These are phyloP conservation scores for Phytophthora megakarya DNA, from an alignment of 352 stramenopile species.

Conservation along the genomic window DNA sequence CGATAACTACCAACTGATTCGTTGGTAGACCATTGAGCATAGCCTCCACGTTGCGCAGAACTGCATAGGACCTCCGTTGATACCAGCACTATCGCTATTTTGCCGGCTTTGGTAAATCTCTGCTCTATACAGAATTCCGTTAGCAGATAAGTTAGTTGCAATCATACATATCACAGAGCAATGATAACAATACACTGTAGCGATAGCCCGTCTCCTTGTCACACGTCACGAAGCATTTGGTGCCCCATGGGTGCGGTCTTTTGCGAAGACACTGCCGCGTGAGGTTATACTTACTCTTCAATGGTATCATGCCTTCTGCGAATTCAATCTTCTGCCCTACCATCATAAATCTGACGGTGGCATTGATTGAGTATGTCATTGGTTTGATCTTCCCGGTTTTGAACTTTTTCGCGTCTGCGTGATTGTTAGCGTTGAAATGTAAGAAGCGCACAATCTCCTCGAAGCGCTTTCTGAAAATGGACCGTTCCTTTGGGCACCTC, in stretches of 20 bases:
- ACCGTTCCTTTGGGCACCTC: constrained; percentile 1
- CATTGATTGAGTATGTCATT: constrained; percentile 5
- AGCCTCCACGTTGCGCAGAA: constrained; percentile 6
- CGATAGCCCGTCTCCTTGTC: constrained; percentile 7
- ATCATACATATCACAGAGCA: constrained; percentile 6
- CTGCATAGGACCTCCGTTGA: neutral
- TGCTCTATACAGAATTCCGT: constrained; percentile 2
- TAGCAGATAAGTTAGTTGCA: neutral
- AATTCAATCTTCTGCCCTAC: neutral
- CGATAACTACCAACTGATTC: too few relatives aligned
- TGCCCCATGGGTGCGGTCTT: too few relatives aligned
- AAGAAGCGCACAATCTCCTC: constrained; percentile 7
- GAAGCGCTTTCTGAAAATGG: neutral
- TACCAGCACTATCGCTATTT: neutral
- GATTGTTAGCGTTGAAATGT: constrained; percentile 6
- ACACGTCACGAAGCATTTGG: constrained; percentile 9
- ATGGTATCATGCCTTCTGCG: constrained; percentile 14
- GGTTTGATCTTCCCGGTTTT: constrained; percentile 11
- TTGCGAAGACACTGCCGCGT: too few relatives aligned
- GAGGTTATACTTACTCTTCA: constrained; percentile 11
- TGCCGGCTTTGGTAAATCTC: constrained; percentile 11
- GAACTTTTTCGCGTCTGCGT: neutral
- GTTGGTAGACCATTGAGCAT: neutral
- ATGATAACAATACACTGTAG: constrained; percentile 13
- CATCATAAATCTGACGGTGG: neutral